phyloP scores from a whole-genome alignment of 495 filamentous ascomycete species.

The Tirmania nivea region DNA sequence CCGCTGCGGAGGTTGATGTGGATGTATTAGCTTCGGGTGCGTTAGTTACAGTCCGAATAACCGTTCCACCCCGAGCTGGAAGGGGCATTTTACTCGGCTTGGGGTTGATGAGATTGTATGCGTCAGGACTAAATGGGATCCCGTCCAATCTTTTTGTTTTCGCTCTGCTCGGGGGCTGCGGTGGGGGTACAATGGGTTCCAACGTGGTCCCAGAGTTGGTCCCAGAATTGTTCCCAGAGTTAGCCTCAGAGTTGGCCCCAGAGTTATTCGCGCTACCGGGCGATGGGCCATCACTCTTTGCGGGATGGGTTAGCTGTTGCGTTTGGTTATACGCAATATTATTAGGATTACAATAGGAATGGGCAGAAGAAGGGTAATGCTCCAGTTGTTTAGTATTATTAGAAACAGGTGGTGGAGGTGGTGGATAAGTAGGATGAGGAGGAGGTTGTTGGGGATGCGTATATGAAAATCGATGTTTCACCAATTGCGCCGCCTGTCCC shows the following conservation, averaged over 20 bases:
- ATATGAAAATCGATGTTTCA: background rate
- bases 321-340: background rate
- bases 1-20: background rate
- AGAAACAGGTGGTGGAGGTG: background rate
- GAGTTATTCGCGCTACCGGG: background rate
- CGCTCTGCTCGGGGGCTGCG: background rate
- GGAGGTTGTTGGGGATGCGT: background rate
- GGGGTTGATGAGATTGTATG: constrained; percentile 60
- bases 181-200: background rate
- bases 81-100: constrained; percentile 43
- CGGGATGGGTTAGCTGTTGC: background rate
- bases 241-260: too few species aligned
- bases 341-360: too few species aligned
- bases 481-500: background rate
- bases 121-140: constrained; percentile 75
- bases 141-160: constrained; percentile 16
- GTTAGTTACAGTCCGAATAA: constrained; percentile 45
- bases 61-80: constrained; percentile 60
- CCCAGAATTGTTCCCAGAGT: too few species aligned
- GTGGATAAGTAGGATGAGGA: background rate
- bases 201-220: background rate
- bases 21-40: background rate
- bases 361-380: background rate
- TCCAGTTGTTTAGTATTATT: background rate
- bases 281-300: background rate